Conservation (phyloP, 1,139 yeast genomes). For the Sugiyamaella japonica region DNA sequence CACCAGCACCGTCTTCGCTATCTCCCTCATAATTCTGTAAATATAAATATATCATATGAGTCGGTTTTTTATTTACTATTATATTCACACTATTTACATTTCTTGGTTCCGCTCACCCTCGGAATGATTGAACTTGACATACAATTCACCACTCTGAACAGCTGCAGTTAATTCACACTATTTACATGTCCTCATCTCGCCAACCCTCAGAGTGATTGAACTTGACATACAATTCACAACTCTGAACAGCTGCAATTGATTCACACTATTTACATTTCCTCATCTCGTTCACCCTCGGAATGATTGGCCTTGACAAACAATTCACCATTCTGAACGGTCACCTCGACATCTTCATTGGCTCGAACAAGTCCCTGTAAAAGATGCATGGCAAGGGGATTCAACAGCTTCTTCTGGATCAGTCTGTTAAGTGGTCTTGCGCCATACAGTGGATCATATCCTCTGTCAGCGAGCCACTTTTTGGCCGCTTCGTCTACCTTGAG, state of each 20-base stretch:
- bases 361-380: conserved; percentile 77
- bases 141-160: conserved; percentile 42
- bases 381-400: conserved; percentile 83
- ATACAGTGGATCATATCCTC: conserved; percentile 87
- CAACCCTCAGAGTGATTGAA: conserved; percentile 50
- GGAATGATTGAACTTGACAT: conserved; percentile 53
- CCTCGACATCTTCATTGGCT: conserved; percentile 63
- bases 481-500: conserved; percentile 58
- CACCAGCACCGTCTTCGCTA: conserved; percentile 16
- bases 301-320: conserved; percentile 53
- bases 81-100: conserved; percentile 2
- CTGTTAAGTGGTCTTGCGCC: conserved; percentile 97
- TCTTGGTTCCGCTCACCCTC: conserved; percentile 25
- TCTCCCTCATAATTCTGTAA: conserved; percentile 6
- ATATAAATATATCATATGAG: not conserved
- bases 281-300: conserved; percentile 31
- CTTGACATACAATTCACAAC: conserved; percentile 44
- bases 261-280: conserved; percentile 16
- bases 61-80: not conserved
- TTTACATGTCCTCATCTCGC: conserved; percentile 15
- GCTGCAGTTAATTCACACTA: too few relatives aligned
- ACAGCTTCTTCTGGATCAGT: conserved; percentile 71
- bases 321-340: conserved; percentile 43
- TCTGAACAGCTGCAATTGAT: conserved; percentile 45
- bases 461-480: conserved; percentile 71